Base-by-base conservation (phyloP, 2,329 filamentous ascomycete species). In the Aaosphaeria arxii region DNA sequence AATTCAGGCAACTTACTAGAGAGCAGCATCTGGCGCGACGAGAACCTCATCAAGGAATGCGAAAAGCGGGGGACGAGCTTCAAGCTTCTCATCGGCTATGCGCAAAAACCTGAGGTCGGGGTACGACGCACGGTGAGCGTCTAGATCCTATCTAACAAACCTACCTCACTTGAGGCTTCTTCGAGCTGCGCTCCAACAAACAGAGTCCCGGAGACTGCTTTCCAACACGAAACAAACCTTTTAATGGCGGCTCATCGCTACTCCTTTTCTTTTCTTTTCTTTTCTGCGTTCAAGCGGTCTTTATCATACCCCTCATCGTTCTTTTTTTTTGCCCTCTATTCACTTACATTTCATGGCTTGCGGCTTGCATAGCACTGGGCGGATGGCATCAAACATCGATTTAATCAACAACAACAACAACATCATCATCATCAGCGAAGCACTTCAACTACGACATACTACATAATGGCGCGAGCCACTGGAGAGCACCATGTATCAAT, bases 41-140 rank as follows among this genome's bases (percentile, higher is more conserved):
- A 79, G 47, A 79, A 79, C 7, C 73, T 97, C 30, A 75, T 97
- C 42, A 76, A 82, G 11, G 94, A 99, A 72, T 96, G 91, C 62
- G 88, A 95, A 71, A 85, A 87, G 67, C 85, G 88, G 66, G 86
- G 88, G 11, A 95, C 91, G 1, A 95, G 88, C 53, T 86, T 97
- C 69, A 91, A 92, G 69, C 78, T 97, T 60, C 84, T 95, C 69
- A 91, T 97, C 49, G 95, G 91, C 58, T 90, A 95, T 66, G 91
- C 91, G 11, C 87, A 92, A 62, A 89, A 92, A 51, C 91, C 91
- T 5, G 63, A 69, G 13, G 70, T 75, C 46, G 67, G 71, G 9
- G 67, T 72, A 13, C 59, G 77, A 50, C 66, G 77, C 35, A 78
- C 77, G 4, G 74, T 77, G 45, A 77, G 74, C 54, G 74, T 79